Base-by-base conservation (phyloP, 208 protist genomes). In the Herpetomonas tarakana region DNA sequence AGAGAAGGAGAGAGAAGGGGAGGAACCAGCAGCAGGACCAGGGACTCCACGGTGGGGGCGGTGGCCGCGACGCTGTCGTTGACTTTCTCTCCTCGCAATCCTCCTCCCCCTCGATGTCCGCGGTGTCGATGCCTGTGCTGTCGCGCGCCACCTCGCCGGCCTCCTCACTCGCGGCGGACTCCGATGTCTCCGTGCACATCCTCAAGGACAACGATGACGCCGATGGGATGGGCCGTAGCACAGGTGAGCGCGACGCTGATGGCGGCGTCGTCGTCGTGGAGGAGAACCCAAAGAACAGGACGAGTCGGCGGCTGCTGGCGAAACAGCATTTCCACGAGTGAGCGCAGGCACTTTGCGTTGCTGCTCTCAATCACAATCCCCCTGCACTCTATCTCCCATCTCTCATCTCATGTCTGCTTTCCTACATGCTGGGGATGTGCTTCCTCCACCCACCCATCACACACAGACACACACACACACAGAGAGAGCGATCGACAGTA, bases 41-140 rank as follows among this genome's bases (percentile, higher is more conserved):
- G 35, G 9, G 14, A 41, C 35, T 18, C 6, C 35, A 49, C 9
- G 44, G 44, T 18, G 44, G 44, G 6, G 44, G 44, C 19, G 19
- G 9, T 4, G 19, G 11, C 3, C 9, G 4, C 16, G 44, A 22
- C 22, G 53, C 44, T 3, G 59, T 46, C 27, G 28, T 65, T 6
- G 44, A 27, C 1, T 65, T 65, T 24, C 35, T 65, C 7, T 65
- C 59, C 50, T 55, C 50, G 16, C 53, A 41, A 1, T 54, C 46
- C 4, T 61, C 55, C 11, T 24, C 35, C 22, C 51, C 55, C 41
- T 27, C 16, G 26, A 52, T 44, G 26, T 61, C 55, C 2, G 38
- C 55, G 41, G 18, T n/a, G 19, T 61, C 55, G 41, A 24, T 26
- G 14, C n/a, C n/a, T n/a, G n/a, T n/a, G n/a, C n/a, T n/a, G n/a